These are phyloP conservation scores for Globisporangium takayamanum DNA, from an alignment of 352 stramenopile species.

Conservation along the genomic window DNA sequence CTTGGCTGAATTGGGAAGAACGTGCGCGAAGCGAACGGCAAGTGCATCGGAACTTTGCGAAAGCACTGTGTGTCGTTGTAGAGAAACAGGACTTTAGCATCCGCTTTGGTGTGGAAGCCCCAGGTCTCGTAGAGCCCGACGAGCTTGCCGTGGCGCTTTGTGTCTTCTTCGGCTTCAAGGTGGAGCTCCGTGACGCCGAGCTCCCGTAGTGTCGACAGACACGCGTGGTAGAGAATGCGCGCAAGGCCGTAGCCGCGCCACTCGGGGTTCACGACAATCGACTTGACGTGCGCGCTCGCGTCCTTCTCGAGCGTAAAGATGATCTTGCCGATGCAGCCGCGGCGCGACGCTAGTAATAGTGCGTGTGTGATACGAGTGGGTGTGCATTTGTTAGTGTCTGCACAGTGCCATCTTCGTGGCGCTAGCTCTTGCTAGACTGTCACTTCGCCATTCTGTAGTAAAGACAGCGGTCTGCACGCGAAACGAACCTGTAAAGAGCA, in stretches of 20 bases:
- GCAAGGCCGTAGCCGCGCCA: constrained; percentile 65
- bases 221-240: constrained; percentile 74
- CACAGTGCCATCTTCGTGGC: too few species aligned
- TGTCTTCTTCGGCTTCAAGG: constrained; percentile 66
- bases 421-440: neutral
- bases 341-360: constrained; percentile 25
- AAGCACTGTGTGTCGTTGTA: constrained; percentile 84
- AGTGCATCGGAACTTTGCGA: constrained; percentile 77
- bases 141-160: constrained; percentile 47
- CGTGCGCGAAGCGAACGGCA: constrained; percentile 29
- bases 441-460: neutral
- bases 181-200: constrained; percentile 40
- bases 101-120: constrained; percentile 47
- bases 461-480: neutral
- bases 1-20: constrained; percentile 36
- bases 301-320: constrained; percentile 72
- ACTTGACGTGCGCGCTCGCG: constrained; percentile 65
- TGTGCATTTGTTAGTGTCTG: neutral
- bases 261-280: constrained; percentile 57
- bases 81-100: constrained; percentile 70
- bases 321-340: constrained; percentile 68
- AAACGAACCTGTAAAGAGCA: constrained; percentile 51
- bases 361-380: too few species aligned
- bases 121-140: constrained; percentile 68
- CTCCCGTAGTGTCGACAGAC: constrained; percentile 53